Conservation (phyloP, 2,329 filamentous ascomycete species). For the Lithohypha guttulata region DNA sequence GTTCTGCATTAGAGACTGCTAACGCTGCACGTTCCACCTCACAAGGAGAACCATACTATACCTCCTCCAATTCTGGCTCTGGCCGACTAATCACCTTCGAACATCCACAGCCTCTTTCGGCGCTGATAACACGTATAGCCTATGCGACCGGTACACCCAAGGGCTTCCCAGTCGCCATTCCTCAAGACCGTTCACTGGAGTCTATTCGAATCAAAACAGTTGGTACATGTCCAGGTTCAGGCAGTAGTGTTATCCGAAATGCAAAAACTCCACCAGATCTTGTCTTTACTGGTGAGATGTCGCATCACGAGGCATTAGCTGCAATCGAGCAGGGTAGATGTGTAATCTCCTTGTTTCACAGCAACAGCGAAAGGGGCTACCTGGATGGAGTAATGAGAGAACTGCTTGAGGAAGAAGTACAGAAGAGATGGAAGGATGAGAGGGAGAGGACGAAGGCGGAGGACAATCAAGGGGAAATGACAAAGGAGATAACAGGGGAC, state of each 20-base stretch:
- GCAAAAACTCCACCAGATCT: conserved; percentile 58
- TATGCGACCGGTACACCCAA: conserved; percentile 55
- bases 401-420: conserved; percentile 51
- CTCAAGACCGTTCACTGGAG: conserved; percentile 42
- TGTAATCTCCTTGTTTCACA: conserved; percentile 81
- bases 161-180: conserved; percentile 53
- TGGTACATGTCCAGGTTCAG: conserved; percentile 83
- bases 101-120: conserved; percentile 41
- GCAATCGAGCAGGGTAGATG: conserved; percentile 74
- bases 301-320: conserved; percentile 80
- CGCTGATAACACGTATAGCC: conserved; percentile 53
- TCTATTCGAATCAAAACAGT: conserved; percentile 55
- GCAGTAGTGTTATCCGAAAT: conserved; percentile 51
- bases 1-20: conserved; percentile 25
- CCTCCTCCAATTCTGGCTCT: conserved; percentile 43
- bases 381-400: conserved; percentile 58
- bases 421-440: conserved; percentile 42
- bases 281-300: conserved; percentile 84
- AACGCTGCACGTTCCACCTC: conserved; percentile 25
- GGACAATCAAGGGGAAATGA: conserved; percentile 26
- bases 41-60: conserved; percentile 28
- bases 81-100: conserved; percentile 50
- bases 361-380: conserved; percentile 82
- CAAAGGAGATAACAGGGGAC: conserved; percentile 41
- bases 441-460: conserved; percentile 31